These are phyloP conservation scores for Boehmeria nivea DNA, from an alignment of 306 rosid genomes.

Conservation along the genomic window DNA sequence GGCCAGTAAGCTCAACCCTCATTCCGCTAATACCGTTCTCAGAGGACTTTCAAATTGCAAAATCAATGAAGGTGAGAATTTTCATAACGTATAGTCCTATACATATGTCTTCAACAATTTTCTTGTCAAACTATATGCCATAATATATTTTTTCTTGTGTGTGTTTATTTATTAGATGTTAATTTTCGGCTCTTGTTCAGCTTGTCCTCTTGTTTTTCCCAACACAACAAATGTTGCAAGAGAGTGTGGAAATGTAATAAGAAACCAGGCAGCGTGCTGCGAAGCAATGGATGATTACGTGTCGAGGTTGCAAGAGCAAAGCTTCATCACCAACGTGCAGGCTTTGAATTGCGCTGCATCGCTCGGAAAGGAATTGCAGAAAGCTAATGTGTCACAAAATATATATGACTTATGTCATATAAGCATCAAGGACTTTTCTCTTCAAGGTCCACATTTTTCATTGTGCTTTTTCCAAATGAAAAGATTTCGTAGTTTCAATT, in stretches of 20 bases:
- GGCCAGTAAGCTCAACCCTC: constrained; percentile 48
- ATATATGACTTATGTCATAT: constrained; percentile 53
- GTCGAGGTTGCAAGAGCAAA: constrained; percentile 54
- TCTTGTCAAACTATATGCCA: too few relatives aligned
- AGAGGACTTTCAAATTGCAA: constrained; percentile 67
- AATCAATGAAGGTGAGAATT: constrained; percentile 47
- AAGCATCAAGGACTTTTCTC: constrained; percentile 65
- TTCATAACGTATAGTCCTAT: neutral
- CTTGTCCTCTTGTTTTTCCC: constrained; percentile 56
- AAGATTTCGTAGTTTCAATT: neutral
- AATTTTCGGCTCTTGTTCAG: constrained; percentile 32
- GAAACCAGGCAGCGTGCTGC: constrained; percentile 48
- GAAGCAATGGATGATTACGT: constrained; percentile 44
- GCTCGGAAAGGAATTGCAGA: constrained; percentile 55
- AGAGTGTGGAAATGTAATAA: constrained; percentile 40
- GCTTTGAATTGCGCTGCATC: constrained; percentile 64
- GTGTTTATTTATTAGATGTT: constrained; percentile 16
- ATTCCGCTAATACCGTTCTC: constrained; percentile 41
- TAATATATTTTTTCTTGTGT: too few relatives aligned
- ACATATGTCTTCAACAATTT: too few relatives aligned
- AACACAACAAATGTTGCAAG: constrained; percentile 35
- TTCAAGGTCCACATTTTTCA: constrained; percentile 55
- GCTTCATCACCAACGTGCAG: constrained; percentile 66
- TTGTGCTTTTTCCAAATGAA: constrained; percentile 8
- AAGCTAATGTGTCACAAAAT: constrained; percentile 39